phyloP scores from a whole-genome alignment of 2,329 filamentous ascomycete genomes.

The Penicillium corylophilum region DNA sequence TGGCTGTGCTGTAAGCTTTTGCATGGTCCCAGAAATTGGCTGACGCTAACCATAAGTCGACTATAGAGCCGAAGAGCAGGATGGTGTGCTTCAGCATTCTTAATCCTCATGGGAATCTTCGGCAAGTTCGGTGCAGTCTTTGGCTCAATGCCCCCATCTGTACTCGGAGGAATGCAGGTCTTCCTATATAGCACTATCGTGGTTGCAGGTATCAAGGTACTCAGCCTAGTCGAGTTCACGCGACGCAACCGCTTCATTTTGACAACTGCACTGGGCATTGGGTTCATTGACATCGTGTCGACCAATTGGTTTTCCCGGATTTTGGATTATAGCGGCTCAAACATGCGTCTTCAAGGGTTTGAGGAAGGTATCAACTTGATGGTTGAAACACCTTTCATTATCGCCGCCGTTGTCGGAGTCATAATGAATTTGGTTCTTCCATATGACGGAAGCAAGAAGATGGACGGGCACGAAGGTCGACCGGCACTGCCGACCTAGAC shows the following conservation, averaged over 20 bases:
- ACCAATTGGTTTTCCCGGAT: conserved; percentile 68
- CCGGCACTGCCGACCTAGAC: conserved; percentile 7
- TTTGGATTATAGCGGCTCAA: conserved; percentile 69
- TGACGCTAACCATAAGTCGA: not conserved
- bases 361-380: conserved; percentile 30
- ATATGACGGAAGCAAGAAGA: conserved; percentile 2
- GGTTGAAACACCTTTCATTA: conserved; percentile 32
- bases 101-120: conserved; percentile 78
- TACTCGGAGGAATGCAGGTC: conserved; percentile 72
- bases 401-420: conserved; percentile 31
- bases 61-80: conserved; percentile 70
- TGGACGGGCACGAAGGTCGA: not conserved
- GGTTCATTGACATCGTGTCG: conserved; percentile 68
- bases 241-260: conserved; percentile 79
- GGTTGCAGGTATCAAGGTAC: conserved; percentile 74
- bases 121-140: conserved; percentile 79
- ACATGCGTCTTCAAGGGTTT: conserved; percentile 69
- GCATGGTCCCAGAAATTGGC: not conserved
- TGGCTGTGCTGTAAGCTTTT: conserved; percentile 59
- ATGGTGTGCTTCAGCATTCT: conserved; percentile 73
- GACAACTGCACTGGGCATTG: conserved; percentile 70
- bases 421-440: conserved; percentile 26
- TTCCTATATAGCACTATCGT: conserved; percentile 78
- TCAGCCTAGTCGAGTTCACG: conserved; percentile 70
- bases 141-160: conserved; percentile 68